Conservation (phyloP, 371 early-diverging fungal species). For the Batkoa obscura region DNA sequence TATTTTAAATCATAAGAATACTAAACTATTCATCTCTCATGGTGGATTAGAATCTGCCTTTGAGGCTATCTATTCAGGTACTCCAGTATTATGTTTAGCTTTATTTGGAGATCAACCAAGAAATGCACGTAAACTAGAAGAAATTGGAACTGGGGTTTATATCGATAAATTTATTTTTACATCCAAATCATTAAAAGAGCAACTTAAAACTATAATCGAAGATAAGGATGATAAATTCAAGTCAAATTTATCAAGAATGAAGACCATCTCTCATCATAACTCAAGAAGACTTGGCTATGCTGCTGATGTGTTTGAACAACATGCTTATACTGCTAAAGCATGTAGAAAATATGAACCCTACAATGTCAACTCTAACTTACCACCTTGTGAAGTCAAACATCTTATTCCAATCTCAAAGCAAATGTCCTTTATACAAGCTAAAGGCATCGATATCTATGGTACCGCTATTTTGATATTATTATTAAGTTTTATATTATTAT, state of each 20-base stretch:
- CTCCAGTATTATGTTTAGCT: slow-evolving; percentile 4
- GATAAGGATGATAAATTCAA: not conserved
- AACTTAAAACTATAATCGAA: not conserved
- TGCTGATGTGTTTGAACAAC: too few relatives aligned
- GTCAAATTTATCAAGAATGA: not conserved
- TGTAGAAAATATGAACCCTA: not conserved
- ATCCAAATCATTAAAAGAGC: too few relatives aligned
- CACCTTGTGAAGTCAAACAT: not conserved
- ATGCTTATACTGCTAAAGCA: too few relatives aligned
- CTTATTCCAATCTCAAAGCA: not conserved
- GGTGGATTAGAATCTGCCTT: slow-evolving; percentile 4
- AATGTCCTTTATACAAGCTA: not conserved
- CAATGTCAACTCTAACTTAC: too few relatives aligned
- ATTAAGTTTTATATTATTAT: too few relatives aligned
- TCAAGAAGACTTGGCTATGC: too few relatives aligned
- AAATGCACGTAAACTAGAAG: not conserved
- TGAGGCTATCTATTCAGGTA: slow-evolving; percentile 1
- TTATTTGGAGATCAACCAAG: slow-evolving; percentile 4
- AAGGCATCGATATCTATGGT: too few relatives aligned
- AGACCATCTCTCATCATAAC: too few relatives aligned
- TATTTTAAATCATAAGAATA: not conserved
- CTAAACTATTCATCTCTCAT: slow-evolving; percentile 5
- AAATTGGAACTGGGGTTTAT: not conserved
- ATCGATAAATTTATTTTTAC: not conserved
- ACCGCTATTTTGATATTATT: too few relatives aligned